Conservation (phyloP, 306 rosid species). For the Malus fusca region DNA sequence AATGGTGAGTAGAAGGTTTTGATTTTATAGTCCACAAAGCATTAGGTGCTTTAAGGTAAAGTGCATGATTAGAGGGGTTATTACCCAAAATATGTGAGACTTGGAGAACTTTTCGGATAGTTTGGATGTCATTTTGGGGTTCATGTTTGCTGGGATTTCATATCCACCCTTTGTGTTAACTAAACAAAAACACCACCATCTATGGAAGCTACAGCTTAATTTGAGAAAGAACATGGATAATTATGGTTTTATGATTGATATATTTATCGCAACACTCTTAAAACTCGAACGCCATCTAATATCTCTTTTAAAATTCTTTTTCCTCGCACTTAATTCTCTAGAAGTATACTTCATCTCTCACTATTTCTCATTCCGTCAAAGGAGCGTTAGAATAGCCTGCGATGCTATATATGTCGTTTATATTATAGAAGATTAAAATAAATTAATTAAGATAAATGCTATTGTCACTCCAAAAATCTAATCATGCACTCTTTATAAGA, state of each 20-base stretch:
- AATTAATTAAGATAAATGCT: too few species aligned
- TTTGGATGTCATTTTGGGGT: neutral
- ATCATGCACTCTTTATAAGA: too few species aligned
- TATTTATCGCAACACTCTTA: neutral
- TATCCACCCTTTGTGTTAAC: neutral
- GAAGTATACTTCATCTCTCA: neutral
- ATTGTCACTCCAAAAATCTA: too few species aligned
- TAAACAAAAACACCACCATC: neutral
- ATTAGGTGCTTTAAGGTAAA: neutral
- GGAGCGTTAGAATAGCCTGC: neutral
- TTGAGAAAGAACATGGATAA: neutral
- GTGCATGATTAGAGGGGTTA: neutral
- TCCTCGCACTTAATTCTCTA: neutral
- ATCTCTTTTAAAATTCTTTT: too few species aligned
- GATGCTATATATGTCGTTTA: neutral
- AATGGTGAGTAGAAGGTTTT: neutral
- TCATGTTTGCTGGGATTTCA: neutral
- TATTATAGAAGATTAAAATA: neutral
- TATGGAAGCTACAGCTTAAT: neutral
- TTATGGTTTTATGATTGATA: neutral
- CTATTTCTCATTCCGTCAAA: neutral
- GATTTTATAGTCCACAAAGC: constrained; percentile 4
- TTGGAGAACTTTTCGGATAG: constrained; percentile 8
- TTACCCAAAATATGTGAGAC: neutral
- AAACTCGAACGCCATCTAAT: neutral